Conservation (phyloP, 108 stramenopile species). For the Skeletonema grethae region DNA sequence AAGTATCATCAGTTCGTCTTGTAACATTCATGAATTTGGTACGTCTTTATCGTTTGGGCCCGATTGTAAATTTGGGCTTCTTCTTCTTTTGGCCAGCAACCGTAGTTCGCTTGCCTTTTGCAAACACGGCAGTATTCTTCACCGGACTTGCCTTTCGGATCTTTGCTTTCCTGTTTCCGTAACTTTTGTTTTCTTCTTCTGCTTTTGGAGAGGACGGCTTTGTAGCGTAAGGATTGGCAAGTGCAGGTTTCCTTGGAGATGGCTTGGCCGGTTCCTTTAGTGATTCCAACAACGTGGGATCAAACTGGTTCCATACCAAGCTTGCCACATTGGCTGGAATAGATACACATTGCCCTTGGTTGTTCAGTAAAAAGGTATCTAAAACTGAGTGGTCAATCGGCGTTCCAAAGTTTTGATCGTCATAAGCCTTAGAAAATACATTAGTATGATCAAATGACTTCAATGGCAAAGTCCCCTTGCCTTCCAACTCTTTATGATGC, state of each 20-base stretch:
- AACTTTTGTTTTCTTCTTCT: neutral
- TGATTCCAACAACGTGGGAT: neutral
- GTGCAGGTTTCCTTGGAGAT: neutral
- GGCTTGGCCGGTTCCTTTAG: neutral
- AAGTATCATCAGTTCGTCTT: neutral
- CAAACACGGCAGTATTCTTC: neutral
- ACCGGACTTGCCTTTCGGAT: neutral
- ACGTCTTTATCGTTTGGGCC: neutral
- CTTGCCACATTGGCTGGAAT: neutral
- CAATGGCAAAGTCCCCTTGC: neutral
- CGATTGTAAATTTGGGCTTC: conserved; percentile 1
- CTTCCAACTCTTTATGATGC: neutral
- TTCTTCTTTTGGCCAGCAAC: neutral
- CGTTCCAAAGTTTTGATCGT: neutral
- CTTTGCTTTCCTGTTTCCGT: neutral
- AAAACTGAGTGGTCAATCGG: neutral
- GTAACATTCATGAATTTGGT: neutral
- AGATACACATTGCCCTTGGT: neutral
- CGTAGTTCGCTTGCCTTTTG: neutral
- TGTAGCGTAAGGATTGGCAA: neutral
- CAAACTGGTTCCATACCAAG: neutral
- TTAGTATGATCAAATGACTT: neutral
- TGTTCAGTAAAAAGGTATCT: neutral
- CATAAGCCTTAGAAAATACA: conserved; percentile 1
- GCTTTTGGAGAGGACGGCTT: neutral